A percentile compares a stretch with the other conserved stretches of the same genome.
Evolutionary conservation across 352 stramenopile species (phyloP).

Genomic region (Phytopythium litorale): DNA sequence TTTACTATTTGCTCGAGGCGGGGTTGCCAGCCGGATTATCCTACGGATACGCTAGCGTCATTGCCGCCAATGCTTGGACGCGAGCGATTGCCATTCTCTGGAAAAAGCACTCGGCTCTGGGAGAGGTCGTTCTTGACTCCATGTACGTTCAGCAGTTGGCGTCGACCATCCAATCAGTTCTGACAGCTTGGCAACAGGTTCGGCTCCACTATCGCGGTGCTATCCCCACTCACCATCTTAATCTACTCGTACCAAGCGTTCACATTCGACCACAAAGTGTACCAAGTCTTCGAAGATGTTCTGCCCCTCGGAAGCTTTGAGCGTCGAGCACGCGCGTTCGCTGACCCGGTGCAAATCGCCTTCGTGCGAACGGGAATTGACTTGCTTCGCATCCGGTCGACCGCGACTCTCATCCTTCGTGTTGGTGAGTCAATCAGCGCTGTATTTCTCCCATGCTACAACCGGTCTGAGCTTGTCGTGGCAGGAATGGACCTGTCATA

Average conservation of each 20-base stretch:
- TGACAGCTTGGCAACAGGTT: constrained; percentile 5
- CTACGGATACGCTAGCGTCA: background rate
- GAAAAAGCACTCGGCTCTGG: background rate
- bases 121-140: background rate
- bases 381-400: constrained; percentile 23
- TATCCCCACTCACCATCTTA: constrained; percentile 19
- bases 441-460: background rate
- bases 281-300: constrained; percentile 14
- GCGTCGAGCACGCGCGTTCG: constrained; percentile 10
- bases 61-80: background rate
- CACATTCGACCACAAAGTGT: constrained; percentile 16
- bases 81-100: background rate
- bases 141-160: background rate
- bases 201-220: constrained; percentile 18
- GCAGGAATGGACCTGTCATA: constrained; percentile 4
- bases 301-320: constrained; percentile 21
- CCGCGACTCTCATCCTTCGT: background rate
- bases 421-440: background rate
- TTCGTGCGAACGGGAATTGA: constrained; percentile 22
- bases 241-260: constrained; percentile 17
- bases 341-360: constrained; percentile 17
- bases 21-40: background rate
- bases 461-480: background rate
- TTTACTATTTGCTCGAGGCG: background rate
- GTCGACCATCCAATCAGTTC: background rate